Evolutionary conservation across 352 stramenopile genomes (phyloP).

Genomic region (Pythium plurisporium): DNA sequence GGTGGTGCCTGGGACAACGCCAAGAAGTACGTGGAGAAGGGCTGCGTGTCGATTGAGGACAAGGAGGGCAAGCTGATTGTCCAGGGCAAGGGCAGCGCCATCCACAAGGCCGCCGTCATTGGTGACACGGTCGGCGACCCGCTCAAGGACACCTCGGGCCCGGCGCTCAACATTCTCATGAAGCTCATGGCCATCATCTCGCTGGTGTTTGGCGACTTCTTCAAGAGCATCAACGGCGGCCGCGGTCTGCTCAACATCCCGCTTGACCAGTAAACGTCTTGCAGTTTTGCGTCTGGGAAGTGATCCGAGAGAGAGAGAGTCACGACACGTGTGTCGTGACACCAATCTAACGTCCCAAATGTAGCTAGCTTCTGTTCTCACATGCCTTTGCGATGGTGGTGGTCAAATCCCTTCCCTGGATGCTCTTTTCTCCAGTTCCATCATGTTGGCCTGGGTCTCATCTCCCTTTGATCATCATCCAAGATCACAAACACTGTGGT

Average conservation of each 20-base stretch:
- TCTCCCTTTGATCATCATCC: not conserved
- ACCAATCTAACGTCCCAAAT: not conserved
- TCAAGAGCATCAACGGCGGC: constrained; percentile 97
- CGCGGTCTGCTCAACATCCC: constrained; percentile 91
- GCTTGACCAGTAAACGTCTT: constrained; percentile 23
- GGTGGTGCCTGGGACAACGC: constrained; percentile 99
- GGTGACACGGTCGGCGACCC: constrained; percentile 99
- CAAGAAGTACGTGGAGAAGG: constrained; percentile 99
- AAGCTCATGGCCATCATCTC: constrained; percentile 99
- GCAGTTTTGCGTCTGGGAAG: not conserved
- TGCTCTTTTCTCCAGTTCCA: no score
- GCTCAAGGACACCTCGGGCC: constrained; percentile 99
- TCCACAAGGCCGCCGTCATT: constrained; percentile 97
- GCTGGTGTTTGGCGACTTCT: constrained; percentile 98
- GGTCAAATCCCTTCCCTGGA: no score
- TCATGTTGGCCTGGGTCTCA: not conserved
- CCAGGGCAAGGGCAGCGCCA: constrained; percentile 94
- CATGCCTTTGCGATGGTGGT: no score
- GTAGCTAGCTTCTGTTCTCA: no score
- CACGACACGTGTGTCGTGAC: no score
- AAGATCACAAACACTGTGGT: not conserved
- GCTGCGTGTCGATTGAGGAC: constrained; percentile 86
- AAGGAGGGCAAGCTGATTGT: constrained; percentile 90
- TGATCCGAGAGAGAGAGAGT: not conserved
- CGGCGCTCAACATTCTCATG: constrained; percentile 99